Percentiles rank a stretch among this genome's conserved stretches.
Conservation (phyloP, 768 basidiomycete genomes). For the Psilocybe cyanescens region DNA sequence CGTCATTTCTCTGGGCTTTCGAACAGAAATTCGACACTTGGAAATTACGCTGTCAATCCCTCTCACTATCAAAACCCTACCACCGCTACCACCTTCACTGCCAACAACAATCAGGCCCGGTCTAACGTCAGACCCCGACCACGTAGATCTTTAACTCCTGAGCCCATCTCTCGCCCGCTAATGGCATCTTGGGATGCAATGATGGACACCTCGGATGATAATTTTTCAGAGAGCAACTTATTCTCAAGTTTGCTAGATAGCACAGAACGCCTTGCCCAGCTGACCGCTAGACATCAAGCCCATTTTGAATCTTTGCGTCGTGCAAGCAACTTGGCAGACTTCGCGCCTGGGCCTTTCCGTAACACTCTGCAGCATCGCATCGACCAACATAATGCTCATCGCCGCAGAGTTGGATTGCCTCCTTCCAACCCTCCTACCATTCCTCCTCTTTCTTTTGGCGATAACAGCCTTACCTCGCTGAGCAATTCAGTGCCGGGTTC, state of each 20-base stretch:
- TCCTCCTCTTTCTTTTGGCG: slow-evolving; percentile 43
- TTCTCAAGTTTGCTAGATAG: neutral
- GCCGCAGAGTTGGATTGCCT: neutral
- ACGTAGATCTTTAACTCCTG: neutral
- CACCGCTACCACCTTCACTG: neutral
- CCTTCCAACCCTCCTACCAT: slow-evolving; percentile 31
- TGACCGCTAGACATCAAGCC: neutral
- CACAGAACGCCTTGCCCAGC: neutral
- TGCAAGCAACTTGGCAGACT: slow-evolving; percentile 19
- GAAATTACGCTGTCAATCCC: neutral
- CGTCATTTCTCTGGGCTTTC: neutral
- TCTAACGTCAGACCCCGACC: neutral
- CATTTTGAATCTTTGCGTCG: neutral
- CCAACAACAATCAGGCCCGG: neutral
- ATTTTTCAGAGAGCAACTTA: neutral
- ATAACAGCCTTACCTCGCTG: slow-evolving; percentile 12
- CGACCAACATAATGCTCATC: slow-evolving; percentile 12
- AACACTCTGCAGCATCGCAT: slow-evolving; percentile 46
- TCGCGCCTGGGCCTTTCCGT: slow-evolving; percentile 51
- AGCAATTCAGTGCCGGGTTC: neutral
- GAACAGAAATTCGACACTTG: neutral
- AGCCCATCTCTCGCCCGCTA: neutral
- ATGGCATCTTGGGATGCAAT: neutral
- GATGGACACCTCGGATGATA: neutral
- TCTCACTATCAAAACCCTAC: neutral